Evolutionary conservation across 208 protist species (phyloP), one percentile per base, ranked within the genome.

Genomic region (Trypanosoma conorhini): DNA sequence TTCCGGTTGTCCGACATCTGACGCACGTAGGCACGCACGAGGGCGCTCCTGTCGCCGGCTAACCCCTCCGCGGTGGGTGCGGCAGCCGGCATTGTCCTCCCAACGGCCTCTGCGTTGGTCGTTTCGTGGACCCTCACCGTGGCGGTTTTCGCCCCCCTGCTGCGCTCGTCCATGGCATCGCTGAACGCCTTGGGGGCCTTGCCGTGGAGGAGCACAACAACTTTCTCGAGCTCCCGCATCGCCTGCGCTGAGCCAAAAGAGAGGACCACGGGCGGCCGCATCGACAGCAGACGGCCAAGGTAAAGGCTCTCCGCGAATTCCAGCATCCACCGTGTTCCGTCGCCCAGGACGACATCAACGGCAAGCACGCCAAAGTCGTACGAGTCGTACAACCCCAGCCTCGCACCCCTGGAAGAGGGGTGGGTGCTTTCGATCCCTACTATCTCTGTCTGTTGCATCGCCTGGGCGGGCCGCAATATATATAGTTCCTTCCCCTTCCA

Each of bases 311-410:
- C 74, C 8, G 52, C 15, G 42, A 73, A 79, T 22, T 70, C 62
- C 24, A 79, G 52, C 5, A 40, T 51, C 28, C 62, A 74, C 17
- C 40, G n/a, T 17, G 74, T 70, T 30, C 62, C 56, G 40, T 79
- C 74, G 10, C 74, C 63, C 42, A 79, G 61, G 56, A 74, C 52
- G 5, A 79, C 67, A 64, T 79, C 67, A 8, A 74, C 52, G 21
- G 38, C 62, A 24, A 73, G 48, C 68, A 74, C 60, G 24, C 71
- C 74, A 67, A 71, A 79, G 3, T 74, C 74, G 15, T 67, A 59
- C 19, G 38, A 24, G 28, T 61, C 56, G 54, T 28, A n/a, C n/a
- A n/a, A 33, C 58, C 59, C 30, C 24, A 35, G 19, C n/a, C 28
- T 26, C 9, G 15, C 44, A 33, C 0, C 57, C 33, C 44, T 28